Evolutionary conservation across 2,329 filamentous ascomycete species (phyloP).

Genomic region (Daldinia sp.): DNA sequence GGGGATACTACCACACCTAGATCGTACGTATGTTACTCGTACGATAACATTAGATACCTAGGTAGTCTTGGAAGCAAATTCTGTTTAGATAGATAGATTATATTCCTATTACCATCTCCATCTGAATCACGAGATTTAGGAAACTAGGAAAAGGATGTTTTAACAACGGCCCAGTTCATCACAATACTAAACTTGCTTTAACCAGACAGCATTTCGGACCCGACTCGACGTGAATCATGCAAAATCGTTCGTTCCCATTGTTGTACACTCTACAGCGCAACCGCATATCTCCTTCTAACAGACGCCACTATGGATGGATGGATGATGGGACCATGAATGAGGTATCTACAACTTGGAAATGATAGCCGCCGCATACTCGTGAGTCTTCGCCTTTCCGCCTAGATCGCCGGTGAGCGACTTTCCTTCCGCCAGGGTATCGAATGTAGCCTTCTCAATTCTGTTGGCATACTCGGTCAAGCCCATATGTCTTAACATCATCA

Average conservation of each 20-base stretch:
- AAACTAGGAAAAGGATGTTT: slow-evolving; percentile 13
- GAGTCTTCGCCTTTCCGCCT: slow-evolving; percentile 94
- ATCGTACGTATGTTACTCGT: background rate
- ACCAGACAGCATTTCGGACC: background rate
- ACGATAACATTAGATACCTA: background rate
- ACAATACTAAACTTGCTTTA: slow-evolving; percentile 20
- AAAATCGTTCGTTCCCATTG: slow-evolving; percentile 43
- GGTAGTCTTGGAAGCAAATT: background rate
- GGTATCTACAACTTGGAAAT: slow-evolving; percentile 73
- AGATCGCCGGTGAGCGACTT: slow-evolving; percentile 96
- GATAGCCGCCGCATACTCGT: slow-evolving; percentile 93
- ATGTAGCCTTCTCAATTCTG: slow-evolving; percentile 94
- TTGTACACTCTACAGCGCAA: slow-evolving; percentile 49
- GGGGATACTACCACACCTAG: background rate
- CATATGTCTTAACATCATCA: slow-evolving; percentile 99
- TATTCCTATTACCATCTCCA: background rate
- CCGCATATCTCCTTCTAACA: slow-evolving; percentile 39
- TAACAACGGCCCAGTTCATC: slow-evolving; percentile 13
- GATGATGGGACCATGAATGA: slow-evolving; percentile 25
- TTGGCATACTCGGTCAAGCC: slow-evolving; percentile 84
- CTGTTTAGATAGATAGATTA: slow-evolving; percentile 2
- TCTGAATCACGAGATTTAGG: background rate
- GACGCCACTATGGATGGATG: slow-evolving; percentile 45
- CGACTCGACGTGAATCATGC: slow-evolving; percentile 38
- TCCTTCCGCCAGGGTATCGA: slow-evolving; percentile 94